These are phyloP conservation scores for Microcos paniculata DNA, from an alignment of 345 rosid genomes.

Conservation along the genomic window DNA sequence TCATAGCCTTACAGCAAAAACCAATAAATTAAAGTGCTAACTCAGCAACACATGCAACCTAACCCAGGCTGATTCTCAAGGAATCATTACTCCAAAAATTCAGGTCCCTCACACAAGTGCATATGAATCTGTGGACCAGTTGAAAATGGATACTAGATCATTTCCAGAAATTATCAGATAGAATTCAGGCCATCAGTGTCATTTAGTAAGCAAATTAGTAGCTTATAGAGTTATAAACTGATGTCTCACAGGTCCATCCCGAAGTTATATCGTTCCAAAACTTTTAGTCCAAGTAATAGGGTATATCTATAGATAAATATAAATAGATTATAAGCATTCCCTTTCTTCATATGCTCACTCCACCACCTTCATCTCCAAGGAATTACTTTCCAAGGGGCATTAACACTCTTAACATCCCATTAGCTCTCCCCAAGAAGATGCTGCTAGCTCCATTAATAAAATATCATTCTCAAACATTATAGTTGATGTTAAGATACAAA, in stretches of 20 bases:
- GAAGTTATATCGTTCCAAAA: not conserved
- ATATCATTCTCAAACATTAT: not conserved
- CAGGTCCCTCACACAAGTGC: not conserved
- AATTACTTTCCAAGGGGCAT: not conserved
- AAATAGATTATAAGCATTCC: not conserved
- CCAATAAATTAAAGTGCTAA: not conserved
- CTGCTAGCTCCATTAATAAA: not conserved
- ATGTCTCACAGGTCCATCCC: not conserved
- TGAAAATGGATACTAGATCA: not conserved
- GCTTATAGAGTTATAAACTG: not conserved
- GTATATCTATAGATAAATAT: not conserved
- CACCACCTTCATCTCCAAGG: not conserved
- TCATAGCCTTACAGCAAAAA: not conserved
- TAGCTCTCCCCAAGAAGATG: not conserved
- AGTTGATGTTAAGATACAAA: not conserved
- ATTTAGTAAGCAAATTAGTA: not conserved
- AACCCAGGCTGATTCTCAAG: not conserved
- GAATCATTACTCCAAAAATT: not conserved
- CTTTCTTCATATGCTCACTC: not conserved
- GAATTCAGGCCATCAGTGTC: not conserved
- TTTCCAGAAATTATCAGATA: not conserved
- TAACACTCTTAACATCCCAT: not conserved
- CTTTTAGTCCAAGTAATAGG: not conserved
- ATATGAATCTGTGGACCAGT: not conserved
- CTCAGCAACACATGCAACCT: not conserved